Base-by-base conservation (phyloP, 768 basidiomycete genomes). In the Agrocybe pediades region DNA sequence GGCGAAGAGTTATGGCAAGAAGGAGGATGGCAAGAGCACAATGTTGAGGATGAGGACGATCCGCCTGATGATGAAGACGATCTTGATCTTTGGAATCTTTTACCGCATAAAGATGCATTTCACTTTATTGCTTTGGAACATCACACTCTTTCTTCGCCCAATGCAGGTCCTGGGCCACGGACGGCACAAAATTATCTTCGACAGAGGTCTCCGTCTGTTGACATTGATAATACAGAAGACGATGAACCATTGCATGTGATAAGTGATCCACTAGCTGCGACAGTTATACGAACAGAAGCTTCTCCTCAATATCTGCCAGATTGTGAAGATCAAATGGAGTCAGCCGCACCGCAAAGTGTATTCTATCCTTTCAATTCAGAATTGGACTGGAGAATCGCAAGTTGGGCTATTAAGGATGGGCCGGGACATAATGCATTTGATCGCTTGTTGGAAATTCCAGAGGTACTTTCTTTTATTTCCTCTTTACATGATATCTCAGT, bases 371-470 rank as follows among this genome's bases (percentile, higher is more conserved):
- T 71, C 25, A 47, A 48, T 1, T 65, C 63, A 3, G 56, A 65
- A 8, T 21, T 68, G 21, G 67, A 71, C 41, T 71, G 67, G 65
- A 20, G 43, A 24, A 52, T 69, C 13, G 67, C 65, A 0, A 51
- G 60, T 9, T 71, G 69, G 69, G 66, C 62, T 2, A 44, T 68
- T 0, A 63, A 65, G 17, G 63, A 69, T 19, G 57, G 59, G 1
- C 49, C 57, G 5, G 62, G 69, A 0, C 60, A 68, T 21, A 68
- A 61, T n/a, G 55, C 66, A 0, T 60, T 70, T 43, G 60, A 71
- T 42, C 27, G 62, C 0, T 46, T 70, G 7, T 50, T 68, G 1
- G 25, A 49, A 0, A 64, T 68, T 45, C 69, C 67, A n/a, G 68
- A 62, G 13, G 68, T 70, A 49, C 1, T 61, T 44, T 7, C 1